Base-by-base conservation (phyloP, 2,329 filamentous ascomycete species). In the Daldinia sp. region DNA sequence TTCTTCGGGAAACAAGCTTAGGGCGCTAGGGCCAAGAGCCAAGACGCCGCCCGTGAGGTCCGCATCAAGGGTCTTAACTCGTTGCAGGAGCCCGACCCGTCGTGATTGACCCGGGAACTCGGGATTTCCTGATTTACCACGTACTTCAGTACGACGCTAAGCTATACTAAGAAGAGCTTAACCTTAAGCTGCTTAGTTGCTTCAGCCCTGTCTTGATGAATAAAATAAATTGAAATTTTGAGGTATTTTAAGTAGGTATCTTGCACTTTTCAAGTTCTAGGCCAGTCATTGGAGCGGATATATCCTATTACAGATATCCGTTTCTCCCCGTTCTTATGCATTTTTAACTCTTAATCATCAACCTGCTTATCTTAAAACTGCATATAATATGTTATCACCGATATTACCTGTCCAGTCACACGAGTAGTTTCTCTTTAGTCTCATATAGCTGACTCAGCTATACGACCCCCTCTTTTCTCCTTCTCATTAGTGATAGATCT, bases 231-330 rank as follows among this genome's bases (percentile, higher is more conserved):
- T 35, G n/a, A 45, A 50, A n/a, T n/a, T 34, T 55, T 56, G 61
- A 61, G 61, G 57, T 64, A 64, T 60, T 58, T 60, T 51, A 39
- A 3, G n/a, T n/a, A 61, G 61, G 57, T 64, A 64, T 60, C 53
- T 60, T 51, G 30, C 3, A 51, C 32, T 30, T 15, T 10, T 10
- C 35, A 45, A 25, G 11, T 50, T 37, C 15, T 51, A 55, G 43
- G 25, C 43, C 25, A 47, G 29, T 29, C 19, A 19, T 50, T n/a
- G 34, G 30, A 50, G 39, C 43, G 53, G 43, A 57, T 25, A 57
- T 25, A 49, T 49, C 7, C 43, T 47, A 47, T 47, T 30, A 19
- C n/a, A 8, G 15, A 45, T 45, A 19, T 37, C 19, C 15, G 5
- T 3, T 19, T 21, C 21, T 21, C 21, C 19, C 3, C 9, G 19